Evolutionary conservation across 1,284 basidiomycete genomes (phyloP).

Genomic region (Tylopilus orsonianus): DNA sequence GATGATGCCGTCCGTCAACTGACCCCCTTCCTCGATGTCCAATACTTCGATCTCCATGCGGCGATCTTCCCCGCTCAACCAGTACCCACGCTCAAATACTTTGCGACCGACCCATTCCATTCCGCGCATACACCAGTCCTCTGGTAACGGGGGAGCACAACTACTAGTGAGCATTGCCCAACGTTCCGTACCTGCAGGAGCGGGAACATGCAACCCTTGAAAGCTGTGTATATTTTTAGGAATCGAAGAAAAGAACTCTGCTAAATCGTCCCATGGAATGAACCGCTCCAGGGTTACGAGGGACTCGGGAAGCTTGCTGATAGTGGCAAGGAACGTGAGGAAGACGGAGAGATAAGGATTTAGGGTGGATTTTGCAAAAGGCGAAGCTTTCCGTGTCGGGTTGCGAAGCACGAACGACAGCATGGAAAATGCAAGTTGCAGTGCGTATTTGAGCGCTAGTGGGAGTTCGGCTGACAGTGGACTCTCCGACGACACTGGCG

Average conservation of each 20-base stretch:
- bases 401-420: constrained; percentile 71
- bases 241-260: constrained; percentile 63
- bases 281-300: constrained; percentile 67
- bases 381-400: constrained; percentile 60
- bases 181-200: constrained; percentile 35
- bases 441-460: constrained; percentile 66
- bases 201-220: constrained; percentile 39
- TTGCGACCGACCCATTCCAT: constrained; percentile 92
- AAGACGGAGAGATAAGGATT: constrained; percentile 89
- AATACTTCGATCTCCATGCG: constrained; percentile 81
- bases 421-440: constrained; percentile 80
- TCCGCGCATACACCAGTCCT: constrained; percentile 95
- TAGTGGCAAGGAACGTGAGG: constrained; percentile 84
- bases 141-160: constrained; percentile 75
- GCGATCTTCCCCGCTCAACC: constrained; percentile 70
- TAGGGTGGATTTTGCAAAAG: constrained; percentile 56
- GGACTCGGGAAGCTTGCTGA: constrained; percentile 64
- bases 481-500: constrained; percentile 41
- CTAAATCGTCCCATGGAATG: constrained; percentile 84
- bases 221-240: constrained; percentile 55
- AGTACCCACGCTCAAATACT: constrained; percentile 90
- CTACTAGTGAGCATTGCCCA: constrained; percentile 64
- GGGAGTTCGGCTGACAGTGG: constrained; percentile 46
- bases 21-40: constrained; percentile 55
- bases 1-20: constrained; percentile 73